Conservation (phyloP, 257 asterid species). For the Penstemon davidsonii region DNA sequence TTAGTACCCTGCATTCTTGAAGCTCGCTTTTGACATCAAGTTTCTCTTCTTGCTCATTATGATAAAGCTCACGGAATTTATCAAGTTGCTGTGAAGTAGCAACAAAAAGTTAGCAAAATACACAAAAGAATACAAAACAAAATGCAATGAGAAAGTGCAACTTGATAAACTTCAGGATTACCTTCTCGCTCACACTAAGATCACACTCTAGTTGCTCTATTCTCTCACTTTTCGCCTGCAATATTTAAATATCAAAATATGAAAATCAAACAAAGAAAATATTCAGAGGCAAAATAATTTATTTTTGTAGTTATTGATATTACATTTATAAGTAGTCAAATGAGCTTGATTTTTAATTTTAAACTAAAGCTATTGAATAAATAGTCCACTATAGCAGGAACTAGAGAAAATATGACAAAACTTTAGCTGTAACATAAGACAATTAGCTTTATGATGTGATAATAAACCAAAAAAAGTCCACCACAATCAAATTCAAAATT, state of each 20-base stretch:
- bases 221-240: slow-evolving; percentile 75
- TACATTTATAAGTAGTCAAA: neutral
- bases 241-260: slow-evolving; percentile 16
- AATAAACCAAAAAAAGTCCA: neutral
- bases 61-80: slow-evolving; percentile 68
- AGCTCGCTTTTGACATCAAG: slow-evolving; percentile 57
- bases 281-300: neutral
- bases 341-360: neutral
- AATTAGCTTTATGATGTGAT: neutral
- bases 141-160: neutral
- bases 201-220: slow-evolving; percentile 73
- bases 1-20: slow-evolving; percentile 68
- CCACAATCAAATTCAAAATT: neutral
- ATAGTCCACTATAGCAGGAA: neutral
- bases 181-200: slow-evolving; percentile 58
- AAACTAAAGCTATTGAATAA: too few species aligned
- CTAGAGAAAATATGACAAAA: neutral
- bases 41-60: slow-evolving; percentile 70
- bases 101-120: slow-evolving; percentile 25
- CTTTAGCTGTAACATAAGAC: neutral
- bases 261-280: slow-evolving; percentile 15
- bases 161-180: slow-evolving; percentile 20
- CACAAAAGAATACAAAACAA: neutral
- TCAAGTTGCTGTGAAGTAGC: slow-evolving; percentile 44
- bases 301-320: neutral